Percentiles rank a stretch among this genome's conserved stretches.
Evolutionary conservation across 2,329 filamentous ascomycete species (phyloP).

Genomic region (Exophiala sp.): DNA sequence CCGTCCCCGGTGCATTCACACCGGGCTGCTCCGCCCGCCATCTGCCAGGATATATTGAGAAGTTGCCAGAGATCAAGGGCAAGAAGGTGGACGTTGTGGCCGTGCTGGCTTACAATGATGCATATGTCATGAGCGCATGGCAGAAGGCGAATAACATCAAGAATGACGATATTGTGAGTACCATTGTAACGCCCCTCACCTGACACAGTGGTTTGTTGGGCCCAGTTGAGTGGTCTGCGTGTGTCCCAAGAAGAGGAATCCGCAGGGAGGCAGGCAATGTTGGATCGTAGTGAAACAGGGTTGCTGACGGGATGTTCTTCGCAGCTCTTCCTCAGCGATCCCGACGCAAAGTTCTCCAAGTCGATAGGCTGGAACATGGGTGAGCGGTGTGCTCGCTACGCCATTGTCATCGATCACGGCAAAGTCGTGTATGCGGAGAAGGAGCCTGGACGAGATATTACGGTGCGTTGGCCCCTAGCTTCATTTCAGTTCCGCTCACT

Average conservation of each 20-base stretch:
- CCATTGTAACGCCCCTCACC: no score
- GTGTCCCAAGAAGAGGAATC: no score
- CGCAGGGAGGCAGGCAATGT: no score
- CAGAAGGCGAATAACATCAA: conserved; percentile 78
- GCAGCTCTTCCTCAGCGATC: conserved; percentile 75
- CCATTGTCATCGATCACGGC: conserved; percentile 74
- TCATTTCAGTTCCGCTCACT: background rate
- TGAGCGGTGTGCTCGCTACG: conserved; percentile 71
- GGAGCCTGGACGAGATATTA: conserved; percentile 45
- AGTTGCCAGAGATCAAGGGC: conserved; percentile 62
- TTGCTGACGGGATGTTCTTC: no score
- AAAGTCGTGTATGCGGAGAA: conserved; percentile 75
- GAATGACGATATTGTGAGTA: conserved; percentile 61
- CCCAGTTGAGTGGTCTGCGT: no score
- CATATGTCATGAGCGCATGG: conserved; percentile 83
- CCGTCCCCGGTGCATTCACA: conserved; percentile 73
- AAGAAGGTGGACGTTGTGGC: conserved; percentile 80
- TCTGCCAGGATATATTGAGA: conserved; percentile 71
- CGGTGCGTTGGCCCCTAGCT: conserved; percentile 22
- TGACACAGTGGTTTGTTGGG: no score
- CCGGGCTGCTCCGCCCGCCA: conserved; percentile 78
- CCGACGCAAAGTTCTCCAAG: conserved; percentile 67
- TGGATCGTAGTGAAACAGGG: no score
- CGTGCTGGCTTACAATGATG: conserved; percentile 78
- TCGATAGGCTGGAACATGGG: conserved; percentile 69